Evolutionary conservation across 2,329 filamentous ascomycete genomes (phyloP), one percentile per base, ranked within the genome.

Genomic region (Penicillium sp.): DNA sequence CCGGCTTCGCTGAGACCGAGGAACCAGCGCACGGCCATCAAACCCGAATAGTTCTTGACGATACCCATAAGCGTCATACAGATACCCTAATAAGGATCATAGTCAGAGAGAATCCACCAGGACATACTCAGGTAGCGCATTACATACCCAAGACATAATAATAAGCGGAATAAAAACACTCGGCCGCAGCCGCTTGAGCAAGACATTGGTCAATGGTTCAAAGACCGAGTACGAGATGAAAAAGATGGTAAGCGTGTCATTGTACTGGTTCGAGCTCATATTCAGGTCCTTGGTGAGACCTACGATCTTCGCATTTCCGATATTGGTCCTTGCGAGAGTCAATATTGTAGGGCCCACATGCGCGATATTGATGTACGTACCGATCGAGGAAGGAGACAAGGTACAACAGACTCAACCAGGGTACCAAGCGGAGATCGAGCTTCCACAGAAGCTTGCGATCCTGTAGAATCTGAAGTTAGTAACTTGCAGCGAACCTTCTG

Each of bases 141-240:
- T 40, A 54, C 59, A 28, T 56, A 70, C 68, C 67, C 72, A 75
- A 15, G 79, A 76, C 58, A 80, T 78, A 86, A 95, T 95, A 63
- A 95, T 95, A 28, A 80, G 74, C 2, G 89, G 87, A 47, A 95
- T 82, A 65, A 95, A 95, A 46, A 91, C 72, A 33, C 85, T 88
- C 0, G 90, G 90, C 1, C 83, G 79, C 53, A 88, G 73, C 15
- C 78, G 79, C 72, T 95, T 95, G 51, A 95, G 81, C 23, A 95
- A 70, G 41, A 92, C 75, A 66, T 95, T 95, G 52, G 88, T 89
- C 38, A 90, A 61, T 1, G 71, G 72, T 60, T 93, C 89, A 55
- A 89, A 90, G 29, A 90, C 70, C 2, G 87, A 79, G 66, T 95
- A 95, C 0, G 87, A 89, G 43, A 95, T 78, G 72, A 95, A 95